Conservation (phyloP, 768 basidiomycete genomes). For the Erythrobasidium yunnanense region DNA sequence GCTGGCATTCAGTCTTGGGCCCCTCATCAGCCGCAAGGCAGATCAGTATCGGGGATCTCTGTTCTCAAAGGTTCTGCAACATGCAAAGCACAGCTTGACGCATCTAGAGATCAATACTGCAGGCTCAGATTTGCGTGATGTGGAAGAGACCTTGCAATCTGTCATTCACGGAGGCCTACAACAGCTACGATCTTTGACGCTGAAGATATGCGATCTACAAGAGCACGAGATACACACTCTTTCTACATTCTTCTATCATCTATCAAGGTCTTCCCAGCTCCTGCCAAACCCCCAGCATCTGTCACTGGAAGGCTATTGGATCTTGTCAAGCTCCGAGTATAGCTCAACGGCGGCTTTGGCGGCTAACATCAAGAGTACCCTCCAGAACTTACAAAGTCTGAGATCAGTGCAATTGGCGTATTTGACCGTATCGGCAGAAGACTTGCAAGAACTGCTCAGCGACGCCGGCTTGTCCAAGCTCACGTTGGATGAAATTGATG, state of each 20-base stretch:
- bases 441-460: neutral
- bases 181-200: neutral
- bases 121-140: neutral
- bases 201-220: neutral
- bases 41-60: neutral
- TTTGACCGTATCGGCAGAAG: neutral
- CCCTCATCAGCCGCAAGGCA: neutral
- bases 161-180: neutral
- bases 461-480: neutral
- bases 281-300: neutral
- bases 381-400: neutral
- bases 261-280: neutral
- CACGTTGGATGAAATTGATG: neutral
- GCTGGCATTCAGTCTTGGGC: neutral
- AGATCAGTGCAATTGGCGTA: neutral
- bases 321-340: neutral
- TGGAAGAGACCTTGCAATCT: neutral
- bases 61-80: neutral
- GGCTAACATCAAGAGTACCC: neutral
- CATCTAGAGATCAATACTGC: neutral
- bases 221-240: neutral
- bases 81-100: neutral
- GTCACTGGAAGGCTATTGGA: neutral
- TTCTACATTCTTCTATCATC: neutral
- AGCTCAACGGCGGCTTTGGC: neutral